Evolutionary conservation across 2,329 filamentous ascomycete species (phyloP), one percentile per base, ranked within the genome.

Genomic region (Pseudogymnoascus verrucosus): DNA sequence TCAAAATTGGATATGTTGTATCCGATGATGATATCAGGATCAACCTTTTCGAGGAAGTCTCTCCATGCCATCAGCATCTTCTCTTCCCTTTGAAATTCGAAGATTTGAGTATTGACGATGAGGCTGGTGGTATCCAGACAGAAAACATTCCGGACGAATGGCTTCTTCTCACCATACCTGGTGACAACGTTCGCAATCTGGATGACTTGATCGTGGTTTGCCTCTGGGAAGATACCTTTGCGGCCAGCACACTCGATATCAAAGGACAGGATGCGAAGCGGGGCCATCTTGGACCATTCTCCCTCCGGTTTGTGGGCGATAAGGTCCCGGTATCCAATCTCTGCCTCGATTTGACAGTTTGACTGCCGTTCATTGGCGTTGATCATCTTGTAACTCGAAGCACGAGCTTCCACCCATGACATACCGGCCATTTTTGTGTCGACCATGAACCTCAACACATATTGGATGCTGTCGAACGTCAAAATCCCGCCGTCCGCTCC

Each of bases 1-100:
- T 99, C 95, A 76, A 99, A 99, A 78, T 99, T 99, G 73, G 90
- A 81, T 77, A 96, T 99, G 76, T 99, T 99, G 86, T 99, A 99
- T 54, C 95, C 95, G 63, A 96, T 99, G 71, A 99, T 96, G 68
- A 99, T 90, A 77, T 99, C 95, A 0, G 95, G 93, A 69, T 99
- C 95, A 1, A 95, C 91, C 70, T 91, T 86, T 69, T 96, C 83
- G 14, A 99, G 76, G 68, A 99, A 99, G 65, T 96, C 84, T 71
- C 90, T 88, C 95, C 95, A 99, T 44, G 87, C 86, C 76, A 88
- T 86, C n/a, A 99, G 81, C 93, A 99, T 95, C 66, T 92, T 86
- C 63, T 89, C 86, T 74, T 99, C 95, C 47, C 84, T 82, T 16
- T 89, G 80, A 68, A 89, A 97, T 66, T 92, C 89, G 42, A 96